These are phyloP conservation scores for Stagonosporopsis cucurbitacearum DNA, from an alignment of 2,329 filamentous ascomycete genomes.

Conservation along the genomic window DNA sequence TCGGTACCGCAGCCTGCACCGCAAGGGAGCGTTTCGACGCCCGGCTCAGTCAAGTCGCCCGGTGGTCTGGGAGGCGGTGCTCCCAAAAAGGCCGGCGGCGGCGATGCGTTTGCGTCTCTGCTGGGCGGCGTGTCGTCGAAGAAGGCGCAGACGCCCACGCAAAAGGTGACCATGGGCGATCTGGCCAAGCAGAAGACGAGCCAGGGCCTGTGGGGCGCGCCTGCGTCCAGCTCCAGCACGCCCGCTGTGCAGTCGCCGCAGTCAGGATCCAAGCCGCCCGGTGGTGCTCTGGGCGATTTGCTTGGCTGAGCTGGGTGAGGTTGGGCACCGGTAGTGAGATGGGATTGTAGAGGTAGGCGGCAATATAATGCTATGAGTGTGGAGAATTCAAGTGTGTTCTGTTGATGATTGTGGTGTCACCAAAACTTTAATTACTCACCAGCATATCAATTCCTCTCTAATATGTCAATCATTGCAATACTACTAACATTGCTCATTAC, in stretches of 20 bases:
- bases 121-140: constrained; percentile 81
- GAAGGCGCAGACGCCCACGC: constrained; percentile 68
- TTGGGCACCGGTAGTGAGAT: background rate
- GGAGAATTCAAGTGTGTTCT: too few relatives aligned
- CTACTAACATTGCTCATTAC: too few relatives aligned
- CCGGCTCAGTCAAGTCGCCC: constrained; percentile 51
- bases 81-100: constrained; percentile 64
- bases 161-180: constrained; percentile 82
- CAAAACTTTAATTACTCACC: too few relatives aligned
- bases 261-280: constrained; percentile 42
- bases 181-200: constrained; percentile 98
- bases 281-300: constrained; percentile 46
- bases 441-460: too few relatives aligned
- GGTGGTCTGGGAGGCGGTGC: constrained; percentile 44
- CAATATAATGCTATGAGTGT: background rate
- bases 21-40: constrained; percentile 48
- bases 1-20: constrained; percentile 64
- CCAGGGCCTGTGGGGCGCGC: constrained; percentile 89
- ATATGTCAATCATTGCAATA: too few relatives aligned
- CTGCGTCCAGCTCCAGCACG: constrained; percentile 54
- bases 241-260: constrained; percentile 36
- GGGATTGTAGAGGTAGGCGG: background rate
- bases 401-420: too few relatives aligned
- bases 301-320: constrained; percentile 30
- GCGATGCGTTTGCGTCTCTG: constrained; percentile 88